phyloP scores from a whole-genome alignment of 352 stramenopile genomes.

The Globisporangium acanthophoron region DNA sequence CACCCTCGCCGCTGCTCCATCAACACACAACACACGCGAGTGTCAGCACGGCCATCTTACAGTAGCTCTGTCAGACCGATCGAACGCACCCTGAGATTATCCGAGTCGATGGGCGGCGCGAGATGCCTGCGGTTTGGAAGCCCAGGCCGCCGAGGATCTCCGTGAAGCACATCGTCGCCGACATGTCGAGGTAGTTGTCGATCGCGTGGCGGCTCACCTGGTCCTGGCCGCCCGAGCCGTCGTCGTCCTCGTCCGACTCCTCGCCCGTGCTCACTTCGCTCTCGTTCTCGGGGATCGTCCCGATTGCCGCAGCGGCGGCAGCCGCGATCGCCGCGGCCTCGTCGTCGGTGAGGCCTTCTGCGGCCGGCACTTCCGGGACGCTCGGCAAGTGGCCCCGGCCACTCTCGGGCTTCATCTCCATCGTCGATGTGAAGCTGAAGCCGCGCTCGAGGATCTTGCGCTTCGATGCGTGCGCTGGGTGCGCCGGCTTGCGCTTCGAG shows the following conservation, averaged over 20 bases:
- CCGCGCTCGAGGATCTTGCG: conserved; percentile 50
- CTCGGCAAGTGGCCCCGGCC: conserved; percentile 11
- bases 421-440: conserved; percentile 51
- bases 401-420: conserved; percentile 26
- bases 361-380: conserved; percentile 19
- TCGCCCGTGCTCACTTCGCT: conserved; percentile 30
- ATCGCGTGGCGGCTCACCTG: conserved; percentile 71
- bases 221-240: conserved; percentile 13
- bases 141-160: conserved; percentile 60
- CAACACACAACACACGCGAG: not conserved
- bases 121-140: conserved; percentile 43
- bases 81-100: conserved; percentile 18
- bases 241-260: conserved; percentile 32
- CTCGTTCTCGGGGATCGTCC: conserved; percentile 30
- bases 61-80: too few species aligned
- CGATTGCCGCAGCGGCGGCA: conserved; percentile 13
- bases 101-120: conserved; percentile 44
- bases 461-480: conserved; percentile 33
- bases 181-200: conserved; percentile 86
- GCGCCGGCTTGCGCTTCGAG: conserved; percentile 57
- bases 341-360: conserved; percentile 6
- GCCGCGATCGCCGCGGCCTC: conserved; percentile 2
- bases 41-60: not conserved
- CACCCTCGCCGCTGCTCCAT: conserved; percentile 11
- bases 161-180: conserved; percentile 59